A percentile compares a stretch with the other conserved stretches of the same genome.
These are phyloP conservation scores for Stereocaulon alpinum DNA, from an alignment of 495 filamentous ascomycete genomes.

Conservation along the genomic window DNA sequence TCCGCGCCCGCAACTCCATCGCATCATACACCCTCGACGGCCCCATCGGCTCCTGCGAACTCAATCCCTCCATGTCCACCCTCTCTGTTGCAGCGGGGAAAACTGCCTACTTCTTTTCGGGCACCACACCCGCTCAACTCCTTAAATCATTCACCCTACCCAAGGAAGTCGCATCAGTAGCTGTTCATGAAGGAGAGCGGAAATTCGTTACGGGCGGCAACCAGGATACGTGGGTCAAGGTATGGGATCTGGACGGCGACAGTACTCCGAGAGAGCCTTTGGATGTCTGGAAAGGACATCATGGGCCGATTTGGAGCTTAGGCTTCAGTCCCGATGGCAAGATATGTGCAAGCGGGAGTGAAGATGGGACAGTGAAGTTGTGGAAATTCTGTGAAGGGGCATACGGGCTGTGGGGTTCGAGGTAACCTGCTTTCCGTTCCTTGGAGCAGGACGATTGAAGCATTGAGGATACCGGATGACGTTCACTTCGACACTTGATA, in stretches of 20 bases:
- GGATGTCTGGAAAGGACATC: constrained; percentile 93
- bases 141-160: constrained; percentile 66
- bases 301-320: constrained; percentile 93
- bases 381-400: constrained; percentile 62
- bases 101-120: constrained; percentile 84
- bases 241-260: constrained; percentile 76
- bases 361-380: constrained; percentile 96
- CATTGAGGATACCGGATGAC: no score
- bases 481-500: no score
- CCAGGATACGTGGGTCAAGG: constrained; percentile 83
- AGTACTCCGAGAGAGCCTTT: constrained; percentile 45
- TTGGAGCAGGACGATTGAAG: no score
- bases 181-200: constrained; percentile 67
- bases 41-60: constrained; percentile 81
- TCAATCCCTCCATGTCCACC: constrained; percentile 48
- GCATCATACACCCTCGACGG: constrained; percentile 65
- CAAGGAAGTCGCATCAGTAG: constrained; percentile 82
- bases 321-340: constrained; percentile 92
- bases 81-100: constrained; percentile 65
- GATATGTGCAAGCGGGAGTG: constrained; percentile 89
- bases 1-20: constrained; percentile 60
- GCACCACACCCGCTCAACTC: constrained; percentile 53
- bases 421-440: neutral
- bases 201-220: constrained; percentile 81
- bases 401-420: constrained; percentile 56